These are phyloP conservation scores for Candida verbasci DNA, from an alignment of 805 yeast genomes.

Conservation along the genomic window DNA sequence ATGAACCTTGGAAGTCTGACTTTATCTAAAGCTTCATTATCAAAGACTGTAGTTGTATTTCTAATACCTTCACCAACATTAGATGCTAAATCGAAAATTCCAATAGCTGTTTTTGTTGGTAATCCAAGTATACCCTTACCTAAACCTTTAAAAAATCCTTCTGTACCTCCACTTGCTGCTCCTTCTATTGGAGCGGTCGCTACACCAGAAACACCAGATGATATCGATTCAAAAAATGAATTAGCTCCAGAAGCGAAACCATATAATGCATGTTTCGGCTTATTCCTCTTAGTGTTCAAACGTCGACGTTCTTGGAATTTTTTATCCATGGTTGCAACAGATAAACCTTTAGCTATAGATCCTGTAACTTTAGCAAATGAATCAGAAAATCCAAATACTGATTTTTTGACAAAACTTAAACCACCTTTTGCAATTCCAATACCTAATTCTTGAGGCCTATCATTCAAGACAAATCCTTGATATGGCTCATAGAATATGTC, in stretches of 20 bases:
- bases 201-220: constrained; percentile 86
- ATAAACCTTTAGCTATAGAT: constrained; percentile 87
- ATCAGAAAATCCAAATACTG: constrained; percentile 92
- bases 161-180: constrained; percentile 81
- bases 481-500: constrained; percentile 97
- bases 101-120: constrained; percentile 96
- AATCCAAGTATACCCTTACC: constrained; percentile 94
- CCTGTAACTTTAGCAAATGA: constrained; percentile 91
- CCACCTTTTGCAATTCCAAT: constrained; percentile 96
- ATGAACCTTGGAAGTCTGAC: constrained; percentile 81
- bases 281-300: constrained; percentile 67
- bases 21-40: constrained; percentile 68
- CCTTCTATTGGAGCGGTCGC: constrained; percentile 92
- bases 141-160: constrained; percentile 88
- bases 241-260: constrained; percentile 85
- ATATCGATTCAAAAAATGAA: constrained; percentile 78
- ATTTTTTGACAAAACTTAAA: constrained; percentile 85
- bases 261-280: constrained; percentile 78
- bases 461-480: constrained; percentile 90
- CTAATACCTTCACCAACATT: constrained; percentile 92
- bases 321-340: constrained; percentile 84
- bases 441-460: constrained; percentile 93
- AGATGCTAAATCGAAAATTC: constrained; percentile 86
- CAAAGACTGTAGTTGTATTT: constrained; percentile 87
- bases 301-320: constrained; percentile 81